Evolutionary conservation across 345 rosid genomes (phyloP), one percentile per base, ranked within the genome.

Genomic region (Physaria fendleri): DNA sequence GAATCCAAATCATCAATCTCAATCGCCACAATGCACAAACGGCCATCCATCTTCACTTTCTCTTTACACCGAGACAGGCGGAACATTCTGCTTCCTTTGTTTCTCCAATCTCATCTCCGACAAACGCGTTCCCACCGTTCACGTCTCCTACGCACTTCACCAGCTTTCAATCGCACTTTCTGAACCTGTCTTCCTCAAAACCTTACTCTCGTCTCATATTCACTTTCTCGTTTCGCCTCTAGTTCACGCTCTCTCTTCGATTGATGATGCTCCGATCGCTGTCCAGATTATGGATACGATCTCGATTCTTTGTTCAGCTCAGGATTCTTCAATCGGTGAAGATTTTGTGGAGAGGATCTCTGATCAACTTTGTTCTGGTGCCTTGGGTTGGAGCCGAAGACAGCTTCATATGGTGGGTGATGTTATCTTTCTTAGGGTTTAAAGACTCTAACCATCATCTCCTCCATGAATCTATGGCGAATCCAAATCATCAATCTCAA

Each of bases 81-180:
- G 90, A 23, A 44, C 74, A 1, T 72, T 92, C 59, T 88, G 96
- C 71, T 86, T 83, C 58, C 53, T 77, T 59, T 93, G 99, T 78
- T 43, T 93, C 77, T 76, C 95, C 54, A 74, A 82, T 62, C 85
- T 89, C 79, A 72, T 89, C 70, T 74, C 85, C 69, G 74, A 80
- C 35, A 72, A 78, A n/a, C 68, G 63, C 35, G 60, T 84, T 2
- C 86, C 80, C 38, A 81, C 94, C 15, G 64, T 86, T 23, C 99
- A 88, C 22, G 86, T 89, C 25, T 84, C 99, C 71, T 83, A 84
- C 79, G 89, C 97, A 8, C 97, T 92, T 46, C 85, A 91, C 42
- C 98, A 85, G 81, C 95, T 92, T 75, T 81, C 85, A 4, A 38
- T 56, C 27, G 83, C 87, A 11, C 79, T 88, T 72, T 80, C 97